Percentiles rank a stretch among this genome's conserved stretches.
Conservation (phyloP, 768 basidiomycete genomes). For the Tulasnella sp. region DNA sequence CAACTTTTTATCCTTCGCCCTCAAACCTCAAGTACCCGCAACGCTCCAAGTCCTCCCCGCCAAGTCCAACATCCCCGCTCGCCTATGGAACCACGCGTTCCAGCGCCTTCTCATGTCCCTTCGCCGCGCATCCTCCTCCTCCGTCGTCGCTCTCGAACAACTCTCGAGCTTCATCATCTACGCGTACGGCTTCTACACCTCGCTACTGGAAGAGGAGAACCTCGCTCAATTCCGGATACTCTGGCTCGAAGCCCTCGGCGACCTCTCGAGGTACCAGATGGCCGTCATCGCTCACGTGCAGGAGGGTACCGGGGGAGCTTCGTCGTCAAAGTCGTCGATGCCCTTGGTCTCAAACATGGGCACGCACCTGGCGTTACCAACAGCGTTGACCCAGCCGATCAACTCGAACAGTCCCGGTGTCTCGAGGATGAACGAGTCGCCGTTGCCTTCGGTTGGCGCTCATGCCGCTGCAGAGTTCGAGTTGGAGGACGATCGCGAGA, state of each 20-base stretch:
- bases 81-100: conserved; percentile 87
- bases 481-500: conserved; percentile 69
- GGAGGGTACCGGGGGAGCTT: not conserved
- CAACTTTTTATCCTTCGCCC: conserved; percentile 72
- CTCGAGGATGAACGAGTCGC: conserved; percentile 51
- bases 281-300: conserved; percentile 78
- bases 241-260: conserved; percentile 96
- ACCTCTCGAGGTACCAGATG: conserved; percentile 91
- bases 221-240: conserved; percentile 59
- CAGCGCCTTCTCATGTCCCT: conserved; percentile 84
- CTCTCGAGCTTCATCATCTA: conserved; percentile 93
- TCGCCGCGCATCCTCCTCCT: conserved; percentile 66
- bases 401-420: conserved; percentile 30
- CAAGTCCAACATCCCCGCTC: conserved; percentile 91
- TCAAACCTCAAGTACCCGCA: conserved; percentile 77
- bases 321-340: conserved; percentile 30
- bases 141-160: conserved; percentile 69
- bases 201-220: conserved; percentile 69
- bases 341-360: conserved; percentile 25
- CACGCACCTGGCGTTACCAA: not conserved
- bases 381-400: conserved; percentile 12
- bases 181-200: conserved; percentile 88
- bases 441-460: conserved; percentile 69
- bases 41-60: conserved; percentile 81
- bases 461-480: conserved; percentile 67